These are phyloP conservation scores for Polyporus tsugae DNA, from an alignment of 1,284 basidiomycete species.

Conservation along the genomic window DNA sequence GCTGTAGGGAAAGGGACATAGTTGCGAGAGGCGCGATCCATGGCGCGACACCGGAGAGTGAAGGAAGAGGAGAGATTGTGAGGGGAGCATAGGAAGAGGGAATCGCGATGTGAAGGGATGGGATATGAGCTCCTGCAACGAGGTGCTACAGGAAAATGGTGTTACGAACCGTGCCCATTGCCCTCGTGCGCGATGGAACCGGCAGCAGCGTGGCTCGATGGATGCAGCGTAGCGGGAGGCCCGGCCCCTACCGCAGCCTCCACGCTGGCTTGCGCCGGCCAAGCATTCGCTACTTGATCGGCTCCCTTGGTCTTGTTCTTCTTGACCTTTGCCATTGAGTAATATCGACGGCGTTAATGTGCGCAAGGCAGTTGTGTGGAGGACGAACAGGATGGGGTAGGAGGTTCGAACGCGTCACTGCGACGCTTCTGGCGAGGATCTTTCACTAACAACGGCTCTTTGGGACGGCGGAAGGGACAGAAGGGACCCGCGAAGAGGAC, in stretches of 20 bases:
- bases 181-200: conserved; percentile 22
- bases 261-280: conserved; percentile 14
- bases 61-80: conserved; percentile 9
- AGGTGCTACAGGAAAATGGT: conserved; percentile 12
- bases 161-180: conserved; percentile 27
- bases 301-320: conserved; percentile 28
- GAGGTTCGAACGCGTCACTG: not conserved
- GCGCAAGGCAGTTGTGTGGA: conserved; percentile 26
- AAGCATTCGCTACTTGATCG: conserved; percentile 21
- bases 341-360: conserved; percentile 21
- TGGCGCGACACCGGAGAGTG: conserved; percentile 20
- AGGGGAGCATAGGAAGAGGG: conserved; percentile 2
- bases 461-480: not conserved
- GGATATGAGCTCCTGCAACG: conserved; percentile 15
- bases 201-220: conserved; percentile 25
- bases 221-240: conserved; percentile 20
- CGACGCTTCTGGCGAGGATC: not conserved
- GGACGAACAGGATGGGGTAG: conserved; percentile 6
- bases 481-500: conserved; percentile 6
- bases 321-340: conserved; percentile 32
- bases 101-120: conserved; percentile 9
- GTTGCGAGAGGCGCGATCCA: conserved; percentile 29
- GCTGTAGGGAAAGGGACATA: conserved; percentile 31
- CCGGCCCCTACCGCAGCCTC: conserved; percentile 18
- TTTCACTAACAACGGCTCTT: not conserved